These are phyloP conservation scores for Fusarium sp. DNA, from an alignment of 2,329 filamentous ascomycete genomes.

Conservation along the genomic window DNA sequence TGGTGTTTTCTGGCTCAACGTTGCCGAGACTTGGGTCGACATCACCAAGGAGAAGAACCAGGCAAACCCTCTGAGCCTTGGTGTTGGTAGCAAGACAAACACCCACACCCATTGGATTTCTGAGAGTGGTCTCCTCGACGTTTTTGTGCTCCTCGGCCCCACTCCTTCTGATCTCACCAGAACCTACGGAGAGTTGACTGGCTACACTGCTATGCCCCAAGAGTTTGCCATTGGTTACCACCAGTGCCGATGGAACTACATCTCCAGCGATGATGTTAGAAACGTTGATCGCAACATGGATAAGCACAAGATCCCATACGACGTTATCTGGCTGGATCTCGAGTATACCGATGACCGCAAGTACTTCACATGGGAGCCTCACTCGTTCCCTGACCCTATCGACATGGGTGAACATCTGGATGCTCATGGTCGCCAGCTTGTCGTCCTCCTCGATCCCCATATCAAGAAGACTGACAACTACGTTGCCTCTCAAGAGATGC, in stretches of 20 bases:
- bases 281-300: constrained; percentile 97
- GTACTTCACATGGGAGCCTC: constrained; percentile 96
- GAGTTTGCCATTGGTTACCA: constrained; percentile 94
- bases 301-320: constrained; percentile 94
- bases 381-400: constrained; percentile 87
- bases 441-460: constrained; percentile 95
- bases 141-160: constrained; percentile 94
- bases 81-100: constrained; percentile 73
- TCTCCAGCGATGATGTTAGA: constrained; percentile 95
- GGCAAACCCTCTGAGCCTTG: constrained; percentile 81
- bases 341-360: constrained; percentile 98
- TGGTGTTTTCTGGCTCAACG: constrained; percentile 97
- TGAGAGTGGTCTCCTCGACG: constrained; percentile 86
- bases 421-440: constrained; percentile 86
- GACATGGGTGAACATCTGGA: constrained; percentile 91
- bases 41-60: constrained; percentile 82
- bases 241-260: constrained; percentile 99
- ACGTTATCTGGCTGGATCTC: constrained; percentile 98
- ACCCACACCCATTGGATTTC: constrained; percentile 98
- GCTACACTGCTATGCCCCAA: constrained; percentile 89
- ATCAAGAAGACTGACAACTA: constrained; percentile 93
- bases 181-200: constrained; percentile 89
- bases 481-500: constrained; percentile 80
- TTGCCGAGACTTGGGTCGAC: constrained; percentile 97
- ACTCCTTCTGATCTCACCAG: constrained; percentile 84